phyloP scores from a whole-genome alignment of 1,284 basidiomycete genomes.

The Marasmius sp. region DNA sequence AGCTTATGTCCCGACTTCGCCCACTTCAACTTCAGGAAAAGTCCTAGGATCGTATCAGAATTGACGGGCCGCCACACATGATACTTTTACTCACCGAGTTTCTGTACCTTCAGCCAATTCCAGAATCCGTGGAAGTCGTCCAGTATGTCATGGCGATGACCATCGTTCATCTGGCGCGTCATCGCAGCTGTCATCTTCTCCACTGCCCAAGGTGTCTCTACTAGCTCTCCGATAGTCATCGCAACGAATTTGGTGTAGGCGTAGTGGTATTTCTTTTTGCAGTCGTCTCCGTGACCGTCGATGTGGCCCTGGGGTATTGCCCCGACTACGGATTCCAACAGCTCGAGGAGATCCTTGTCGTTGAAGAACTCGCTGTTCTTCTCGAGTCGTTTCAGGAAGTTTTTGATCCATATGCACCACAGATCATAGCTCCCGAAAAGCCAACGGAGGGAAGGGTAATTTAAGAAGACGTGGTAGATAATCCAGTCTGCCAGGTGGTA shows the following conservation, averaged over 20 bases:
- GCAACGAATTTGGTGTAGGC: constrained; percentile 1
- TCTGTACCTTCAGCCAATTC: constrained; percentile 3
- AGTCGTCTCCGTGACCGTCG: not conserved
- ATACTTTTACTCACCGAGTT: not conserved
- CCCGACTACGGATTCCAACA: not conserved
- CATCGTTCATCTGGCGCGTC: constrained; percentile 10
- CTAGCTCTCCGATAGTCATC: not conserved
- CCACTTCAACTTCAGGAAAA: not conserved
- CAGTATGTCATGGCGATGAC: constrained; percentile 8
- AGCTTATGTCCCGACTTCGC: not conserved
- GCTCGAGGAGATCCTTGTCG: not conserved
- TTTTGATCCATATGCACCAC: not conserved
- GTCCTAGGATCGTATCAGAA: not conserved
- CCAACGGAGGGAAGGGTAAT: not conserved
- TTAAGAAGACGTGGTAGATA: not conserved
- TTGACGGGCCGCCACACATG: not conserved
- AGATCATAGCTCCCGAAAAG: not conserved
- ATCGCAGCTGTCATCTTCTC: constrained; percentile 3
- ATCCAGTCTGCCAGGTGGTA: not conserved
- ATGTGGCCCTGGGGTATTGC: constrained; percentile 5
- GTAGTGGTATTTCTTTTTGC: not conserved
- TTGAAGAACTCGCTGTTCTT: not conserved
- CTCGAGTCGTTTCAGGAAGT: not conserved
- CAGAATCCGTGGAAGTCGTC: constrained; percentile 5
- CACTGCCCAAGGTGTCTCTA: constrained; percentile 2